A percentile compares a stretch with the other conserved stretches of the same genome.
These are phyloP conservation scores for Aspergillus indologenus DNA, from an alignment of 495 filamentous ascomycete species.

Conservation along the genomic window DNA sequence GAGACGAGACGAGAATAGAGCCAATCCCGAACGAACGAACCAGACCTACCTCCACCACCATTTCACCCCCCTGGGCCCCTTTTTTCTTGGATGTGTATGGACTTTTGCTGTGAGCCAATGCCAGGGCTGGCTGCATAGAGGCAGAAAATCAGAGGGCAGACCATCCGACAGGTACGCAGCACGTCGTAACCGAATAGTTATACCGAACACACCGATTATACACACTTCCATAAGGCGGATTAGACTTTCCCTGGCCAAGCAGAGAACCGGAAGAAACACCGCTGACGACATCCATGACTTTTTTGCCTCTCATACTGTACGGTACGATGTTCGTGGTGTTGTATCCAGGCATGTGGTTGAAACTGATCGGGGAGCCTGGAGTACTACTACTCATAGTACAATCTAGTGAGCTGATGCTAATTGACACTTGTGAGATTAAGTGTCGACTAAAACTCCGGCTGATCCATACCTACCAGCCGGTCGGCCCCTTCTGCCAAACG, in stretches of 20 bases:
- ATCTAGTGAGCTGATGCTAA: no score
- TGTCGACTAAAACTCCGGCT: background rate
- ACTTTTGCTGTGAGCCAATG: no score
- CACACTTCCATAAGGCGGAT: slow-evolving; percentile 3
- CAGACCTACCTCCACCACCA: no score
- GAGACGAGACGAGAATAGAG: background rate
- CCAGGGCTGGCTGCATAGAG: background rate
- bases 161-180: no score
- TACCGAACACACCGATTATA: background rate
- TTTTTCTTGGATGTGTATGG: background rate
- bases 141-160: background rate
- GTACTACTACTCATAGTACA: no score
- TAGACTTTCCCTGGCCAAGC: slow-evolving; percentile 10
- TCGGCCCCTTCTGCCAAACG: slow-evolving; percentile 2
- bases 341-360: no score
- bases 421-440: background rate
- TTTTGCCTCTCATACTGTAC: background rate
- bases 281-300: background rate
- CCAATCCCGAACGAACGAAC: no score
- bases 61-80: background rate
- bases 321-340: no score
- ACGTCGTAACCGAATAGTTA: no score
- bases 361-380: no score
- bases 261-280: background rate
- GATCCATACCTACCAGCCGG: background rate